Evolutionary conservation across 176 grass and related monocot genomes (phyloP), one percentile per base, ranked within the genome.

Genomic region (Aegilops umbellulata): DNA sequence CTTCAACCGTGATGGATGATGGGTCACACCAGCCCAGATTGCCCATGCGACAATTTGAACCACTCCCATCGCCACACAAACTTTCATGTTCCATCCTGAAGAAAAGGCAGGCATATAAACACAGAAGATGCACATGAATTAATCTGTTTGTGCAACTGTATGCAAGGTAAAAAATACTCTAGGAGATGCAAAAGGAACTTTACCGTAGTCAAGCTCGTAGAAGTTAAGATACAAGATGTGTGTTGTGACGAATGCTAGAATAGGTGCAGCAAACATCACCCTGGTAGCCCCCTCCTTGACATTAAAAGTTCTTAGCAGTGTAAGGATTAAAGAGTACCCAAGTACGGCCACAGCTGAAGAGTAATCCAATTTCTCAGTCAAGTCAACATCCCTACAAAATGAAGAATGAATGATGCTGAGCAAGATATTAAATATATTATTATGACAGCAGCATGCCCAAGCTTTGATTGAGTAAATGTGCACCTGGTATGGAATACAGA

Each of bases 11-110:
- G 96, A 80, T 7, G 93, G 96, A 73, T 98, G 96, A 53, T 34
- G 79, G 41, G 78, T 86, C 74, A 92, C 62, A 36, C 96, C 91
- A 16, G 82, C 93, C 96, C 93, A 98, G 83, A 94, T 87, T 80
- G 91, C 70, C 96, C 96, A 98, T 87, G 94, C 72, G 46, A 90
- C 72, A 83, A 98, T 90, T 87, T 95, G 93, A 73, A 88, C 80
- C 34, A 61, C 89, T 46, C 85, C 96, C 93, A 98, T 95, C 64
- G 78, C 80, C 66, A 95, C 84, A 80, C 96, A 98, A 35, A 98
- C 93, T 92, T 91, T 98, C 96, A 98, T 95, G 82, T 98, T 98
- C 96, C 93, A 98, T 49, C 93, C 96, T 98, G 86, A 78, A 39
- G 80, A 47, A 47, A 47, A 47, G 46, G 46, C 46, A 76, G 60